Percentiles rank a stretch among this genome's conserved stretches.
Evolutionary conservation across 2,329 filamentous ascomycete genomes (phyloP).

Genomic region (Emericellopsis atlantica): DNA sequence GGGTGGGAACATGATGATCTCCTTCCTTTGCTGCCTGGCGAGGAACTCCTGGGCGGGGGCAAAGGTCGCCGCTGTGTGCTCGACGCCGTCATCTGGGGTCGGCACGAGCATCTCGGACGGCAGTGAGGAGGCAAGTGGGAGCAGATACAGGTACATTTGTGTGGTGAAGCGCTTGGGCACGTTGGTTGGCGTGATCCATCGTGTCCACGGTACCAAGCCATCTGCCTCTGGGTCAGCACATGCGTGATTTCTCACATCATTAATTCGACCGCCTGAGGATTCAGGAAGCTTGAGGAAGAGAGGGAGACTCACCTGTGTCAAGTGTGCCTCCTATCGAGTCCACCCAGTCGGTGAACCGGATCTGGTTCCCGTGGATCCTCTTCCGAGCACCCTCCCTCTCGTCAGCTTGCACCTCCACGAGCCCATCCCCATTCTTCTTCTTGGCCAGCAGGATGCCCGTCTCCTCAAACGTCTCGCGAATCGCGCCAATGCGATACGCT

Average conservation of each 20-base stretch:
- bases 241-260: not conserved
- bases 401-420: constrained; percentile 47
- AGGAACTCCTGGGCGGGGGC: constrained; percentile 61
- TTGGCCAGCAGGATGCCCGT: constrained; percentile 73
- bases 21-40: constrained; percentile 42
- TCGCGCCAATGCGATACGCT: constrained; percentile 69
- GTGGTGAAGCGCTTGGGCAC: constrained; percentile 74
- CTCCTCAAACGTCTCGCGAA: constrained; percentile 92
- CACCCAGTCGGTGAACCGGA: constrained; percentile 57
- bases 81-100: constrained; percentile 55
- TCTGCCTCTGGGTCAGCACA: constrained; percentile 23
- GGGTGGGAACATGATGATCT: constrained; percentile 81
- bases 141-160: constrained; percentile 92
- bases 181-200: constrained; percentile 76
- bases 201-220: constrained; percentile 67
- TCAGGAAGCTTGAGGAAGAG: not conserved
- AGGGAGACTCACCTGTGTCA: constrained; percentile 46
- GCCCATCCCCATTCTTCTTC: constrained; percentile 32
- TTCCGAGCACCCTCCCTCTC: constrained; percentile 54
- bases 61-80: constrained; percentile 66
- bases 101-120: constrained; percentile 46
- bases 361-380: constrained; percentile 52
- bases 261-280: not conserved
- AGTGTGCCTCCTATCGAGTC: constrained; percentile 39
- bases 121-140: constrained; percentile 38